Evolutionary conservation across 176 grass and related monocot genomes (phyloP).

Genomic region (Aegilops longissima): DNA sequence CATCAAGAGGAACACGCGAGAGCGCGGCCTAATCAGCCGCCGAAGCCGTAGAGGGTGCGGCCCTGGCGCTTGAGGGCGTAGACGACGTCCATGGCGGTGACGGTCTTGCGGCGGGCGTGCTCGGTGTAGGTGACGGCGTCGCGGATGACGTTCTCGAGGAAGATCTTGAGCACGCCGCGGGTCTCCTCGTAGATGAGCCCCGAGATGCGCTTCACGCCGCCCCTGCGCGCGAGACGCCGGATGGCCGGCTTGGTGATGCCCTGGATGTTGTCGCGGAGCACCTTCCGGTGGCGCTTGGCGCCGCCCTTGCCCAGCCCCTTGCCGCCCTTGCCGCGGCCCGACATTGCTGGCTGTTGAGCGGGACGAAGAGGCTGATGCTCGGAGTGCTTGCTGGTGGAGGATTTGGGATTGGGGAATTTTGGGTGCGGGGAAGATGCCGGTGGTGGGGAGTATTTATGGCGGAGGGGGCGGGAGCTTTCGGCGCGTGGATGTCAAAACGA

Average conservation of each 20-base stretch:
- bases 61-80: constrained; percentile 96
- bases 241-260: constrained; percentile 96
- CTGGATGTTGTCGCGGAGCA: constrained; percentile 96
- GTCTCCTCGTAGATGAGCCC: constrained; percentile 98
- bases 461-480: too few species aligned
- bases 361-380: too few species aligned
- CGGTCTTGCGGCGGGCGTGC: constrained; percentile 88
- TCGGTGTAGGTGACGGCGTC: constrained; percentile 96
- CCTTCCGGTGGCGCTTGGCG: constrained; percentile 83
- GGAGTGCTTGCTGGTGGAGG: too few species aligned
- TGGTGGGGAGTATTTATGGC: too few species aligned
- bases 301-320: constrained; percentile 91
- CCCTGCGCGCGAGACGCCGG: constrained; percentile 62
- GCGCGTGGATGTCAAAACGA: too few species aligned
- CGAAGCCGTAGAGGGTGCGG: constrained; percentile 86
- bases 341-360: constrained; percentile 34
- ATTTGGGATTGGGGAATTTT: too few species aligned
- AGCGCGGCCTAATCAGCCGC: constrained; percentile 32
- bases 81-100: constrained; percentile 96
- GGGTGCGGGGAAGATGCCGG: too few species aligned
- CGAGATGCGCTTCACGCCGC: constrained; percentile 93
- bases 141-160: constrained; percentile 96
- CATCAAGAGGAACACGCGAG: too few species aligned
- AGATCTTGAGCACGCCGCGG: constrained; percentile 97
- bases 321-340: constrained; percentile 83